Evolutionary conservation across 345 rosid genomes (phyloP).

Genomic region (Euclidium syriacum): DNA sequence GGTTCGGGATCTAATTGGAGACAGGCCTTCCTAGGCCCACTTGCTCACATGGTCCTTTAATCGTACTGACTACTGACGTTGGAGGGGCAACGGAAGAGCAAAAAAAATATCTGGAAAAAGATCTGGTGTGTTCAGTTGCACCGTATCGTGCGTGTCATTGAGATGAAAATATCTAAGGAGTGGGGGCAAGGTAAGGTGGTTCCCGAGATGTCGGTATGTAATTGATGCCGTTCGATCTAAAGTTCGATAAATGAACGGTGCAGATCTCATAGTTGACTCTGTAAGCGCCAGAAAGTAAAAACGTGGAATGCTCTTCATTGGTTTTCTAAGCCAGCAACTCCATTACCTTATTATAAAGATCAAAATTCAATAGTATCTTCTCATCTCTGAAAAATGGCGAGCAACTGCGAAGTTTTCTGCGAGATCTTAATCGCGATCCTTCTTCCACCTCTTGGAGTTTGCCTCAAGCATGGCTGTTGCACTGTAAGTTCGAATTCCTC

Average conservation of each 20-base stretch:
- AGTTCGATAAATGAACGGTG: not conserved
- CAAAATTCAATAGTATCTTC: not conserved
- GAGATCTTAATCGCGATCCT: slow-evolving; percentile 77
- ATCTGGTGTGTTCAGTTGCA: slow-evolving; percentile 5
- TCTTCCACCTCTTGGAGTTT: slow-evolving; percentile 88
- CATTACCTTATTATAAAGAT: not conserved
- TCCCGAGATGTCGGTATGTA: slow-evolving; percentile 17
- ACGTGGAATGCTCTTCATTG: slow-evolving; percentile 10
- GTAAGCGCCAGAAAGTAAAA: not conserved
- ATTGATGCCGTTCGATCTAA: slow-evolving; percentile 7
- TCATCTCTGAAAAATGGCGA: slow-evolving; percentile 42
- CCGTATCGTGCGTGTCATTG: not conserved
- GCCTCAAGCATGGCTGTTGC: slow-evolving; percentile 87
- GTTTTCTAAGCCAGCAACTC: not conserved
- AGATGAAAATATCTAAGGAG: slow-evolving; percentile 2
- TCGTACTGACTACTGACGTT: not conserved
- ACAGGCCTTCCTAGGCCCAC: slow-evolving; percentile 9
- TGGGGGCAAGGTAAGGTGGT: slow-evolving; percentile 13
- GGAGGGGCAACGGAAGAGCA: not conserved
- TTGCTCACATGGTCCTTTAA: not conserved
- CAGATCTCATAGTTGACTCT: slow-evolving; percentile 8
- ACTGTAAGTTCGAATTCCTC: slow-evolving; percentile 37
- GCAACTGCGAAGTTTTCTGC: slow-evolving; percentile 56
- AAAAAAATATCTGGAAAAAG: not conserved
- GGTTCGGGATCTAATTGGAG: not conserved